Percentiles rank a stretch among this genome's conserved stretches.
These are phyloP conservation scores for Plenodomus lindquistii DNA, from an alignment of 2,329 filamentous ascomycete species.

Conservation along the genomic window DNA sequence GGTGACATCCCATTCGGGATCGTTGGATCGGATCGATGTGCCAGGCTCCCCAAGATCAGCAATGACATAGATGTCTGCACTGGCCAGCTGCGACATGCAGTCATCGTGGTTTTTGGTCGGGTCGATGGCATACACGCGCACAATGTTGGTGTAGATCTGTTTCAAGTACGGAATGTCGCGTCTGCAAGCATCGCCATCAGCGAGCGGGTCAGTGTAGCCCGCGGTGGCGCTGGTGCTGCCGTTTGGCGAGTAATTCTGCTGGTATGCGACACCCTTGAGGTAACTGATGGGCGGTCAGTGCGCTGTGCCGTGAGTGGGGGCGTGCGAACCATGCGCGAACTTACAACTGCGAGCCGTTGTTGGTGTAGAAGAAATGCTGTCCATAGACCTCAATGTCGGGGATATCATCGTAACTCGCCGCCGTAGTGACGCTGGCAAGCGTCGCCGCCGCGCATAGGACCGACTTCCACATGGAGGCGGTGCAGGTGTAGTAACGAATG, in stretches of 20 bases:
- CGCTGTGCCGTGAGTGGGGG: not conserved
- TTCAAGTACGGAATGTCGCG: constrained; percentile 84
- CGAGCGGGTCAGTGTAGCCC: constrained; percentile 80
- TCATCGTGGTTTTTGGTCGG: constrained; percentile 74
- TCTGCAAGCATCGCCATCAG: constrained; percentile 70
- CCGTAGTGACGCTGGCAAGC: constrained; percentile 18
- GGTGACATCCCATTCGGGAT: constrained; percentile 76
- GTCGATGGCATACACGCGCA: constrained; percentile 94
- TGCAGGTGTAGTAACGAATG: constrained; percentile 10
- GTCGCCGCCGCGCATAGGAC: constrained; percentile 17
- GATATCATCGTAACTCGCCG: constrained; percentile 39
- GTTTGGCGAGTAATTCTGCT: constrained; percentile 56
- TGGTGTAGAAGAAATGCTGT: constrained; percentile 87
- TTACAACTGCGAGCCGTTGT: constrained; percentile 72
- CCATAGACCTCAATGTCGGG: constrained; percentile 56
- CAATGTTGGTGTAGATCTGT: constrained; percentile 78
- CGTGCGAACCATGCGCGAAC: constrained; percentile 1
- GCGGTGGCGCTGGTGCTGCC: constrained; percentile 37
- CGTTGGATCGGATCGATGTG: constrained; percentile 79
- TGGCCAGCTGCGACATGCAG: constrained; percentile 83
- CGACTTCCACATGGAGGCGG: constrained; percentile 15
- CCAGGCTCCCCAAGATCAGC: constrained; percentile 67
- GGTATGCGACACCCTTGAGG: constrained; percentile 93
- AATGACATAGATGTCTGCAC: constrained; percentile 92
- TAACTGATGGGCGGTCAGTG: constrained; percentile 54